These are phyloP conservation scores for Alternaria tenuissima DNA, from an alignment of 2,329 filamentous ascomycete species.

Conservation along the genomic window DNA sequence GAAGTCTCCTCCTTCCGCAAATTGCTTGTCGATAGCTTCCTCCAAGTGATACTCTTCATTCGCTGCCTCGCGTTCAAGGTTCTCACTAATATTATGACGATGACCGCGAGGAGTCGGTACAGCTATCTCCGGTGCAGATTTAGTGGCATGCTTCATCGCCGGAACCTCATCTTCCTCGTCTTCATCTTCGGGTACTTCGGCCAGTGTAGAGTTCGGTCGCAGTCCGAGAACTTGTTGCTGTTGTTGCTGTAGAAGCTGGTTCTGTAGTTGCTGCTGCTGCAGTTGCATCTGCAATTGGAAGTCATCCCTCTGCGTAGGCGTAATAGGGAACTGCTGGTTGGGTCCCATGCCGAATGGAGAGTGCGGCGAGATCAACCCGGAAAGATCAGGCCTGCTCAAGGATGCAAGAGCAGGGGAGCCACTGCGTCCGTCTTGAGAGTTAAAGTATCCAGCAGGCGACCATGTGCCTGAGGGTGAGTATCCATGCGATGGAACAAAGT, in stretches of 20 bases:
- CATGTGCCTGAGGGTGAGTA: slow-evolving; percentile 60
- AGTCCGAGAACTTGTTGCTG: slow-evolving; percentile 57
- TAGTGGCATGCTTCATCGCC: slow-evolving; percentile 48
- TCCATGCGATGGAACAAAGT: slow-evolving; percentile 67
- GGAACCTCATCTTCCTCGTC: slow-evolving; percentile 63
- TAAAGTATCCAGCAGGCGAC: slow-evolving; percentile 53
- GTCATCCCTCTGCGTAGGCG: slow-evolving; percentile 49
- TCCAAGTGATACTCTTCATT: slow-evolving; percentile 87
- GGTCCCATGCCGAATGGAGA: slow-evolving; percentile 68
- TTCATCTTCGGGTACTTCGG: slow-evolving; percentile 77
- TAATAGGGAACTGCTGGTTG: slow-evolving; percentile 54
- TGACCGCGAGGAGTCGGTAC: slow-evolving; percentile 68
- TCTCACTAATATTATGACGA: slow-evolving; percentile 77
- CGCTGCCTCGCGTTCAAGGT: slow-evolving; percentile 83
- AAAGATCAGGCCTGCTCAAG: slow-evolving; percentile 49
- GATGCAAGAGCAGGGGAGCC: slow-evolving; percentile 54
- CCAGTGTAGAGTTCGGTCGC: slow-evolving; percentile 61
- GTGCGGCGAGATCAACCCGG: slow-evolving; percentile 54
- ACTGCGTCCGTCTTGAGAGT: slow-evolving; percentile 50
- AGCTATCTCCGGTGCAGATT: slow-evolving; percentile 62
- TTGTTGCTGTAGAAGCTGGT: slow-evolving; percentile 60
- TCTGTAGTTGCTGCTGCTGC: slow-evolving; percentile 61
- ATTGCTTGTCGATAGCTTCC: slow-evolving; percentile 77
- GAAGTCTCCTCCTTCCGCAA: slow-evolving; percentile 76
- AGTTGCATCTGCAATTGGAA: slow-evolving; percentile 57